A percentile compares a stretch with the other conserved stretches of the same genome.
phyloP scores from a whole-genome alignment of 306 rosid genomes.

The Lithocarpus polystachyus region DNA sequence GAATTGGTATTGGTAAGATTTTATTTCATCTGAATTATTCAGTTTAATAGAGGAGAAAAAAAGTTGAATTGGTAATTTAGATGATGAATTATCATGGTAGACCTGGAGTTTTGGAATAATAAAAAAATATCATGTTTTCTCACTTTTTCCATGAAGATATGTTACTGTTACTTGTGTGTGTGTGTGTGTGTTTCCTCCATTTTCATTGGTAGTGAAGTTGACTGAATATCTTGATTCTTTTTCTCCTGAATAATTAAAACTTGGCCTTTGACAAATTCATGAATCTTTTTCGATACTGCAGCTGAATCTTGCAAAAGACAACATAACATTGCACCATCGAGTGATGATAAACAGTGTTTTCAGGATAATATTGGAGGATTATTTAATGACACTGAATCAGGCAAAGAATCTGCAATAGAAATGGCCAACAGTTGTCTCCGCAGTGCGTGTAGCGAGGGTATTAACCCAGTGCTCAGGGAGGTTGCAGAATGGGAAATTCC shows the following conservation, averaged over 20 bases:
- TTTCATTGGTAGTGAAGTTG: neutral
- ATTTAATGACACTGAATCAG: slow-evolving; percentile 26
- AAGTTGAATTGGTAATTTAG: neutral
- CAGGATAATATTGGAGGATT: slow-evolving; percentile 30
- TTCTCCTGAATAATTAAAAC: neutral
- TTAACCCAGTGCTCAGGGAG: slow-evolving; percentile 61
- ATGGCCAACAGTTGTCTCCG: slow-evolving; percentile 23
- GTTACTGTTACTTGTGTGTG: neutral
- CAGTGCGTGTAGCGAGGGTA: slow-evolving; percentile 37
- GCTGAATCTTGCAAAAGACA: slow-evolving; percentile 26
- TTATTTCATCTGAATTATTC: neutral
- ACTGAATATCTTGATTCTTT: neutral
- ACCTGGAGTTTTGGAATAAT: neutral
- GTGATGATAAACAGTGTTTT: slow-evolving; percentile 40
- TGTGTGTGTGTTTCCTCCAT: neutral
- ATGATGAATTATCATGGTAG: neutral
- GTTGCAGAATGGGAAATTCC: slow-evolving; percentile 84
- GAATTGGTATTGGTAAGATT: slow-evolving; percentile 96
- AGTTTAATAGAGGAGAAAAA: neutral
- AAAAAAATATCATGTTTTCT: neutral
- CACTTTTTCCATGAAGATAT: neutral
- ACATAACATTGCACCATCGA: slow-evolving; percentile 15
- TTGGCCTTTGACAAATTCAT: neutral
- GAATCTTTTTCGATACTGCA: slow-evolving; percentile 1
- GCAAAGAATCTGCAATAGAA: slow-evolving; percentile 44